Base-by-base conservation (phyloP, 305 asterid species). In the Plantago rigida region DNA sequence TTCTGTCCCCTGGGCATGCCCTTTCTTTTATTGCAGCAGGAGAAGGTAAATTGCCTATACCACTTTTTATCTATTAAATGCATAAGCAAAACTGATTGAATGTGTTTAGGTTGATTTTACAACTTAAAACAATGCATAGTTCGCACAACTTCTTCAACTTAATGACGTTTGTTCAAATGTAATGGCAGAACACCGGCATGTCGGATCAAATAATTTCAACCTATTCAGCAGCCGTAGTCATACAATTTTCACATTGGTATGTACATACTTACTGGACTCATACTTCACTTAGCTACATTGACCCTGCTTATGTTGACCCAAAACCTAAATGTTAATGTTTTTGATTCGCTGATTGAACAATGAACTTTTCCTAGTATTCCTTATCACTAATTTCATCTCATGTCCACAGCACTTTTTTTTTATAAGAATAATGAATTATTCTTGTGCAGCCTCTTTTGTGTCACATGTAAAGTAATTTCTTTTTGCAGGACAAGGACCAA, bases 181-280 rank as follows among this genome's bases (percentile, higher is more conserved):
- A 61, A 71, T 79, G 71, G 75, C 97, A 93, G 99, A 87, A 79
- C 99, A 93, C 72, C 95, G 99, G 6, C 99, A 89, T 51, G 95
- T 89, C 69, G 99, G 99, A 65, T 93, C 99, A 64, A 93, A 93
- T 75, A 93, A 93, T 80, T 93, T 89, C 73, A 93, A 93, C 70
- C 85, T 93, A 46, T 89, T 93, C 78, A 93, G 99, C 80, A 93
- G 99, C 90, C 99, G 99, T 52, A 93, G 99, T 75, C 99, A 93
- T 81, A 93, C 99, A 53, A 93, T 93, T 77, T 93, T 93, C 71
- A 87, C 97, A 26, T 68, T 93, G 97, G 99, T 93, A 75, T 15
- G 95, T 68, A 9, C 63, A 15, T 66, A 56, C 59, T 63, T 10
- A 36, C 62, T 29, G 63, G 72, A 6, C 42, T 49, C 63, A 9